Conservation (phyloP, 2,329 filamentous ascomycete species). For the Aspergillus fumigatus region DNA sequence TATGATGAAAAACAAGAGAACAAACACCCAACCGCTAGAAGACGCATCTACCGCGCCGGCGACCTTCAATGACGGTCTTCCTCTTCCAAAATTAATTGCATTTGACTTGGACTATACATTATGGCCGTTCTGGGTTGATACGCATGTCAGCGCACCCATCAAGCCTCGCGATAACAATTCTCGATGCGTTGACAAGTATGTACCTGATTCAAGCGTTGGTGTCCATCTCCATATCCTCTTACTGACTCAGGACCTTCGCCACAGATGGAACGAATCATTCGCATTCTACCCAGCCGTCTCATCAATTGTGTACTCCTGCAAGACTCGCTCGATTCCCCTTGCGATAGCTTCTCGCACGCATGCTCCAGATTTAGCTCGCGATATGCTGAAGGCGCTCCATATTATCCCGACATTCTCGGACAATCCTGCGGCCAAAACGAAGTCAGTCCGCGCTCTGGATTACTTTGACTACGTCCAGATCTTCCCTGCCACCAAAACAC, state of each 20-base stretch:
- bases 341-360: slow-evolving; percentile 77
- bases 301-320: slow-evolving; percentile 59
- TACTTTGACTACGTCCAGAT: slow-evolving; percentile 58
- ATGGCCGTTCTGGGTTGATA: slow-evolving; percentile 99
- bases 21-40: slow-evolving; percentile 31
- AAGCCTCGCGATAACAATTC: slow-evolving; percentile 54
- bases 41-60: slow-evolving; percentile 42
- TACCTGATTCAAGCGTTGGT: neutral
- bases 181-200: slow-evolving; percentile 40
- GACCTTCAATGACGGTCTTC: slow-evolving; percentile 61
- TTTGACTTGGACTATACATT: slow-evolving; percentile 98
- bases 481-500: slow-evolving; percentile 74
- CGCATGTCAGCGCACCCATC: slow-evolving; percentile 74
- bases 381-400: slow-evolving; percentile 73
- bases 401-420: slow-evolving; percentile 46
- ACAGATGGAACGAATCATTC: slow-evolving; percentile 59
- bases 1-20: slow-evolving; percentile 34
- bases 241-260: slow-evolving; percentile 10
- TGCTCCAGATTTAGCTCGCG: slow-evolving; percentile 72
- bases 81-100: slow-evolving; percentile 76
- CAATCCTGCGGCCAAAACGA: slow-evolving; percentile 37
- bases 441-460: slow-evolving; percentile 47
- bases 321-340: slow-evolving; percentile 52
- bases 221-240: neutral
- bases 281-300: slow-evolving; percentile 69